Evolutionary conservation across 208 protist species (phyloP).

Genomic region (Trypanosoma boissoni): DNA sequence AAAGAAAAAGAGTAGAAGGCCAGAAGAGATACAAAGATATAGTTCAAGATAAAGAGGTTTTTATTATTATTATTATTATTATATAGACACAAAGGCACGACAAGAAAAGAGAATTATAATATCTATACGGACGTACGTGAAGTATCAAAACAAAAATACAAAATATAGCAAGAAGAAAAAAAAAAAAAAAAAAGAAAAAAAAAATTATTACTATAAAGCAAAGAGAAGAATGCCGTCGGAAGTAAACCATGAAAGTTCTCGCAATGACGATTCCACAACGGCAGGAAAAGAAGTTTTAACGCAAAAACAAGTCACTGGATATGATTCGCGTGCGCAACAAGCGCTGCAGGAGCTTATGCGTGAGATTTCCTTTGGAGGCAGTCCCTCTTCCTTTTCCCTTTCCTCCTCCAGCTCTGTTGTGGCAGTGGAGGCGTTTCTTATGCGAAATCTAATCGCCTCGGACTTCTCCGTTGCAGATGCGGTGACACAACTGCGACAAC

Average conservation of each 20-base stretch:
- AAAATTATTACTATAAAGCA: background rate
- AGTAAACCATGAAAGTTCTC: background rate
- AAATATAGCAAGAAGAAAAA: background rate
- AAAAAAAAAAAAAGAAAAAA: background rate
- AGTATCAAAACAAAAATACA: background rate
- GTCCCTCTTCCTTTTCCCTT: no score
- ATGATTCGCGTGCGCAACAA: background rate
- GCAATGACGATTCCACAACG: background rate
- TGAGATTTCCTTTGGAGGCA: no score
- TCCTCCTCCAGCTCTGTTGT: no score
- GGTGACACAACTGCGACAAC: constrained; percentile 48
- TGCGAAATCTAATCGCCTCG: constrained; percentile 55
- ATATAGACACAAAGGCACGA: background rate
- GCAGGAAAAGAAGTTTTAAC: background rate
- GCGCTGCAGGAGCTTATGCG: constrained; percentile 13
- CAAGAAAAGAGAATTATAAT: background rate
- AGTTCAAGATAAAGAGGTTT: no score
- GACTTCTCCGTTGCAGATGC: constrained; percentile 43
- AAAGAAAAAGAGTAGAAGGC: background rate
- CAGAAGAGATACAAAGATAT: no score
- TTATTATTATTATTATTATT: constrained; percentile 23
- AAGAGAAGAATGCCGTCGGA: background rate
- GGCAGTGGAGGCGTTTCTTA: constrained; percentile 48
- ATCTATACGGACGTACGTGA: no score
- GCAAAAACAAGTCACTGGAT: no score